A percentile compares a stretch with the other conserved stretches of the same genome.
These are phyloP conservation scores for Botrytis elliptica DNA, from an alignment of 2,329 filamentous ascomycete genomes.

Conservation along the genomic window DNA sequence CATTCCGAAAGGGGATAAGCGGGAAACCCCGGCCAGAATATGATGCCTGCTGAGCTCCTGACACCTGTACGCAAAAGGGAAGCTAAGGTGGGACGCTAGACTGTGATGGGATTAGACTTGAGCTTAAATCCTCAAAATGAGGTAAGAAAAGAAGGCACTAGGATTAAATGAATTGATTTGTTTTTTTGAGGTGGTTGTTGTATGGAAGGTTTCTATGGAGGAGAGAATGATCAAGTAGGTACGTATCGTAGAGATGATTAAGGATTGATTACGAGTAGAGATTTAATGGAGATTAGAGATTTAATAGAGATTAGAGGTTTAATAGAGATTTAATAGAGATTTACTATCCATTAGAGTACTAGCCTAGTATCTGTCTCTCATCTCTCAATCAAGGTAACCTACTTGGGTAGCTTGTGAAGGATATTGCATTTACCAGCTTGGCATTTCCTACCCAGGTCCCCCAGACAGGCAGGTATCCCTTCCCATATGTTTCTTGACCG, in stretches of 20 bases:
- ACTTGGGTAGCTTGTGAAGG: neutral
- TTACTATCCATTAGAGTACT: too few relatives aligned
- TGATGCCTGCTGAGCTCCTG: neutral
- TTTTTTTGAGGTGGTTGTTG: neutral
- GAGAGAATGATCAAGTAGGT: too few relatives aligned
- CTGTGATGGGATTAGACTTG: neutral
- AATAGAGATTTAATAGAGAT: too few relatives aligned
- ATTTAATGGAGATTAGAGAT: too few relatives aligned
- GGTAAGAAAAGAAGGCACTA: neutral
- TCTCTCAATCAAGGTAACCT: neutral
- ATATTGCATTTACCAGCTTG: neutral
- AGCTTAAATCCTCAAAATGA: constrained; percentile 13
- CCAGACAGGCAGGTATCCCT: neutral
- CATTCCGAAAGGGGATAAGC: neutral
- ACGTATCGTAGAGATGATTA: too few relatives aligned
- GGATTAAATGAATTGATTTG: neutral
- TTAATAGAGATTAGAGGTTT: too few relatives aligned
- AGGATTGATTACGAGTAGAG: too few relatives aligned
- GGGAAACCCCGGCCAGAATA: neutral
- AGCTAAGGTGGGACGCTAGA: neutral
- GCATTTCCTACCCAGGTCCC: neutral
- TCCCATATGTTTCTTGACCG: neutral
- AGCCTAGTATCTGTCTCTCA: too few relatives aligned
- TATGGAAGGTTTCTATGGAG: neutral
- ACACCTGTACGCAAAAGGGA: neutral